Conservation (phyloP, 169 alveolate species). For the Plasmodium vinckei region DNA sequence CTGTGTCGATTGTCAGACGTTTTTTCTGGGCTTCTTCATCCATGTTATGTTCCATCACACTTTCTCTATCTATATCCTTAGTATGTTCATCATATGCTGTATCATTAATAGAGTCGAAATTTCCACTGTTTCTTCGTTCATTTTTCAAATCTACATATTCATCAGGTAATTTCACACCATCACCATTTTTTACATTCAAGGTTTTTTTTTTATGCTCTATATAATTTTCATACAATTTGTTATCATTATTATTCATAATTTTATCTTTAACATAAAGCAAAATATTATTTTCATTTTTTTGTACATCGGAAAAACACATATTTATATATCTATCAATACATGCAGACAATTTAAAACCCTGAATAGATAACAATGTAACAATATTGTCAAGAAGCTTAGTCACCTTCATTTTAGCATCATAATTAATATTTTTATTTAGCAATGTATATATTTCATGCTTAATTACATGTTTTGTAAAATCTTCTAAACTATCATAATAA, state of each 20-base stretch:
- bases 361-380: conserved; percentile 41
- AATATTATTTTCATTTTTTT: conserved; percentile 3
- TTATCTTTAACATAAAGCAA: not conserved
- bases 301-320: conserved; percentile 25
- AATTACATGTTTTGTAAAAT: conserved; percentile 49
- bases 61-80: not conserved
- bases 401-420: conserved; percentile 60
- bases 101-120: not conserved
- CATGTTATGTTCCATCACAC: not conserved
- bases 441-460: conserved; percentile 69
- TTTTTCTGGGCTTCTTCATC: not conserved
- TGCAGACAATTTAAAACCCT: conserved; percentile 8
- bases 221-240: not conserved
- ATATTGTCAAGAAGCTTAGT: conserved; percentile 40
- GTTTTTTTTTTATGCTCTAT: conserved; percentile 13
- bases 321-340: conserved; percentile 30
- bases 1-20: not conserved
- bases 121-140: not conserved
- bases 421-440: conserved; percentile 46
- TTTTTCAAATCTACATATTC: not conserved
- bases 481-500: conserved; percentile 54
- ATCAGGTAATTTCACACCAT: not conserved
- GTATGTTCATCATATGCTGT: not conserved
- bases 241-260: not conserved
- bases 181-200: not conserved